phyloP scores from a whole-genome alignment of 139 green algal genomes.

The Closterium sp. region DNA sequence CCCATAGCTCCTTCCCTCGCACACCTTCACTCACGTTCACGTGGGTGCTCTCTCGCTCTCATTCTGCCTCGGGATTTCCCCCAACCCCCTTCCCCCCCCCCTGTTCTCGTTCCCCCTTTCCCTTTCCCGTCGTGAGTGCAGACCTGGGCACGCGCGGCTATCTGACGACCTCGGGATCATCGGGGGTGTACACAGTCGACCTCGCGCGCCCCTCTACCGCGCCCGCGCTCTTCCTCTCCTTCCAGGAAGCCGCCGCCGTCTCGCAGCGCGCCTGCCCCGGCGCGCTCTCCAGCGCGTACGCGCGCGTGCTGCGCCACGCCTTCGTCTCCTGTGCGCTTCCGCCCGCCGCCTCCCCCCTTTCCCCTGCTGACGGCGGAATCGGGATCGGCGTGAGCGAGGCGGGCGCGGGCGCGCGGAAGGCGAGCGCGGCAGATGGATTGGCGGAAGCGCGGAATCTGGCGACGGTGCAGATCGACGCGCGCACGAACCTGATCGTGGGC shows the following conservation, averaged over 20 bases:
- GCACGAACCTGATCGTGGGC: neutral
- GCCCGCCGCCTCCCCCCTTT: neutral
- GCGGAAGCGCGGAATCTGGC: neutral
- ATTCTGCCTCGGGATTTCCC: neutral
- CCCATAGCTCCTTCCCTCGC: no score
- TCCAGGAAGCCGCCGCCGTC: neutral
- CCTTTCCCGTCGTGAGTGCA: neutral
- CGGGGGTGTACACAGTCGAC: neutral
- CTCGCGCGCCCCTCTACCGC: neutral
- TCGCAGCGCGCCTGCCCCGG: neutral
- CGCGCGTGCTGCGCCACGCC: neutral
- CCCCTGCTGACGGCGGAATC: neutral
- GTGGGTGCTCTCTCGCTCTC: neutral
- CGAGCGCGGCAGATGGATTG: neutral
- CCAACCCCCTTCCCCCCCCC: neutral
- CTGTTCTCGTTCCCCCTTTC: neutral
- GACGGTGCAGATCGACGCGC: constrained; percentile 5
- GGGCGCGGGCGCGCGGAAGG: neutral
- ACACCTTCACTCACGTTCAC: no score
- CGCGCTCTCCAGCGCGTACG: neutral
- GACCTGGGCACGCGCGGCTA: neutral
- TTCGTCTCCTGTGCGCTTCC: neutral
- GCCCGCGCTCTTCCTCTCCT: neutral
- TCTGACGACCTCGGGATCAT: neutral
- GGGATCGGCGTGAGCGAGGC: neutral